Percentiles rank a stretch among this genome's conserved stretches.
Conservation (phyloP, 2,329 filamentous ascomycete genomes). For the Colletotrichum sp. region DNA sequence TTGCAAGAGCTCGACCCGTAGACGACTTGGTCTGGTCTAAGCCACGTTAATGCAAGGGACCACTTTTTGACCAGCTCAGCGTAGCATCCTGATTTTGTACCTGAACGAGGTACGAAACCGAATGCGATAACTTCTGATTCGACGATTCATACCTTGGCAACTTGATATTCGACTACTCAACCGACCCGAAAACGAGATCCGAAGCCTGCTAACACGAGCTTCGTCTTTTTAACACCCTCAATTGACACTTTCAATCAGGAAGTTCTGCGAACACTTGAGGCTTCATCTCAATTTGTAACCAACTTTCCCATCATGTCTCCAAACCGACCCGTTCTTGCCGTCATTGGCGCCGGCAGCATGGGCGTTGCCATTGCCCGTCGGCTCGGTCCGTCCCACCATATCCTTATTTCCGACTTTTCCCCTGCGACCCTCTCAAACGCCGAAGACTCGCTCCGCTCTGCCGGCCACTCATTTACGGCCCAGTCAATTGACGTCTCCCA, state of each 20-base stretch:
- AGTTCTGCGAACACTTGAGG: background rate
- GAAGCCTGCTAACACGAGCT: background rate
- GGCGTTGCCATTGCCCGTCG: background rate
- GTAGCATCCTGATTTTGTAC: background rate
- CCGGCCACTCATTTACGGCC: background rate
- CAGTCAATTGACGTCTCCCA: background rate
- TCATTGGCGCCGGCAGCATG: constrained; percentile 5
- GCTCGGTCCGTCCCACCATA: background rate
- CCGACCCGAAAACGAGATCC: background rate
- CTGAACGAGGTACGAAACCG: background rate
- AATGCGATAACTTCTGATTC: background rate
- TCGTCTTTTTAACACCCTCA: background rate
- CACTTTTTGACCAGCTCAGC: background rate
- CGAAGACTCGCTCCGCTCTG: background rate
- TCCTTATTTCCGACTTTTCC: background rate
- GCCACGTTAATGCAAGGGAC: background rate
- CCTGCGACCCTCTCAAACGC: background rate
- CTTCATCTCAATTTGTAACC: background rate
- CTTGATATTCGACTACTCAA: background rate
- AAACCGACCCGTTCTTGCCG: background rate
- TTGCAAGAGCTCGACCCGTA: background rate
- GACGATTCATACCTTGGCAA: background rate
- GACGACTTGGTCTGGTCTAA: background rate
- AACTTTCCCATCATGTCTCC: background rate
- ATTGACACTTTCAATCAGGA: background rate